phyloP scores from a whole-genome alignment of 176 grass and related monocot species.

The Areca catechu region DNA sequence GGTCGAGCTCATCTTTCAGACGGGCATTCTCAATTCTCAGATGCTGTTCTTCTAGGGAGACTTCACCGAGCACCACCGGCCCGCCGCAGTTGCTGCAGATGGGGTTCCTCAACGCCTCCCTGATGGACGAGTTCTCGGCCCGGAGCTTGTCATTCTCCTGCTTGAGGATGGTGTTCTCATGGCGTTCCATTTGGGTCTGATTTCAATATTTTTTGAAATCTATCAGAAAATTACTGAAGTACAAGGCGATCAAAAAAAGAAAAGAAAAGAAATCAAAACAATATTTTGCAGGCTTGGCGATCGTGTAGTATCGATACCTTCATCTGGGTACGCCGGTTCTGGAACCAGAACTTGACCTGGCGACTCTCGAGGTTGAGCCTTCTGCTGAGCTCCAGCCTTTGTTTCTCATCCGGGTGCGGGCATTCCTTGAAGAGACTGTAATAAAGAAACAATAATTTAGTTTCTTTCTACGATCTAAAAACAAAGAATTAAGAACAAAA shows the following conservation, averaged over 20 bases:
- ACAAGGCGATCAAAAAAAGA: too few relatives aligned
- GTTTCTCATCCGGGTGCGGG: slow-evolving; percentile 69
- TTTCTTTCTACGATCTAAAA: too few relatives aligned
- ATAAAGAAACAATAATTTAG: not conserved
- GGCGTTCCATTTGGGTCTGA: slow-evolving; percentile 51
- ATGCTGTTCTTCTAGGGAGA: slow-evolving; percentile 57
- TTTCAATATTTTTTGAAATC: too few relatives aligned
- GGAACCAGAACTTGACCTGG: slow-evolving; percentile 99
- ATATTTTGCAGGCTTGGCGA: too few relatives aligned
- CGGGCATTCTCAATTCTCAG: slow-evolving; percentile 70
- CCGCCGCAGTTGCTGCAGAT: slow-evolving; percentile 49
- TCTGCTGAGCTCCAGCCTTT: slow-evolving; percentile 48
- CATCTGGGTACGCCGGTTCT: slow-evolving; percentile 72
- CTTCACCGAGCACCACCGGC: slow-evolving; percentile 26
- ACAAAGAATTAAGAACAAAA: not conserved
- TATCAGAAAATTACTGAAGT: too few relatives aligned
- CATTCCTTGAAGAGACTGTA: slow-evolving; percentile 67
- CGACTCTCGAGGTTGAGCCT: slow-evolving; percentile 42
- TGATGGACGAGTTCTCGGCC: slow-evolving; percentile 60
- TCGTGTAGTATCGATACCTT: slow-evolving; percentile 35
- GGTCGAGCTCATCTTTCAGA: slow-evolving; percentile 66
- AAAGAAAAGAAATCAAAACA: too few relatives aligned
- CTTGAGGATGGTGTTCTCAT: slow-evolving; percentile 60
- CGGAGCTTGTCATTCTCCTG: slow-evolving; percentile 79
- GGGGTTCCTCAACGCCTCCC: slow-evolving; percentile 35